These are phyloP conservation scores for Gremmenia infestans DNA, from an alignment of 2,329 filamentous ascomycete genomes.

Conservation along the genomic window DNA sequence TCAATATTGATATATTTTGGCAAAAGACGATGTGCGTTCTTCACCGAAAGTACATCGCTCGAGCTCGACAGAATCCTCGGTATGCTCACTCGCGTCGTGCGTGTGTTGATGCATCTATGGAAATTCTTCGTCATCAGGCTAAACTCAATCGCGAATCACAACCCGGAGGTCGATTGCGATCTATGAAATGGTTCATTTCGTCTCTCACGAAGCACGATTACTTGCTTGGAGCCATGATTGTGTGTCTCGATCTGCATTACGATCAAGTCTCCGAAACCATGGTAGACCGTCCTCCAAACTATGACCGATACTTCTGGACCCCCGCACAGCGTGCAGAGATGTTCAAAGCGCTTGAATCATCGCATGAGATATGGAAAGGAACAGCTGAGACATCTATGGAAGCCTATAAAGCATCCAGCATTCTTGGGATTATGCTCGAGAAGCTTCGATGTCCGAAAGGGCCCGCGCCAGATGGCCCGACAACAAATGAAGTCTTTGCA, in stretches of 20 bases:
- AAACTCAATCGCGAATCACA: conserved; percentile 72
- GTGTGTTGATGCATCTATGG: conserved; percentile 82
- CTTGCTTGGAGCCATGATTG: conserved; percentile 76
- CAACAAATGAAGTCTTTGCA: conserved; percentile 26
- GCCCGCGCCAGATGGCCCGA: conserved; percentile 11
- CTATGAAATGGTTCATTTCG: conserved; percentile 73
- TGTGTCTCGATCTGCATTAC: conserved; percentile 77
- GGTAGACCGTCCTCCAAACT: conserved; percentile 34
- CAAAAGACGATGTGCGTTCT: conserved; percentile 86
- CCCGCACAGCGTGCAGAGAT: conserved; percentile 65
- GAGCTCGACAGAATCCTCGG: conserved; percentile 70
- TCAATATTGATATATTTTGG: conserved; percentile 78
- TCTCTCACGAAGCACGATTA: conserved; percentile 82
- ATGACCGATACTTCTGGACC: conserved; percentile 52
- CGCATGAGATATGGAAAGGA: conserved; percentile 74
- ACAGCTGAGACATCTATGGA: conserved; percentile 77
- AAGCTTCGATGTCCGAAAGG: conserved; percentile 58
- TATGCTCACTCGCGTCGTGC: conserved; percentile 80
- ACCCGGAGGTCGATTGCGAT: conserved; percentile 64
- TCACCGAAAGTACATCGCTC: conserved; percentile 80
- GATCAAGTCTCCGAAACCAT: conserved; percentile 41
- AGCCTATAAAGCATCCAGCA: conserved; percentile 77
- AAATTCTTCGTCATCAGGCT: conserved; percentile 71
- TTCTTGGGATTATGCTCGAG: conserved; percentile 78
- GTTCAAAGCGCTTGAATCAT: conserved; percentile 67